A percentile compares a stretch with the other conserved stretches of the same genome.
These are phyloP conservation scores for Syncephalastrum racemosum DNA, from an alignment of 371 early-diverging fungal species.

Conservation along the genomic window DNA sequence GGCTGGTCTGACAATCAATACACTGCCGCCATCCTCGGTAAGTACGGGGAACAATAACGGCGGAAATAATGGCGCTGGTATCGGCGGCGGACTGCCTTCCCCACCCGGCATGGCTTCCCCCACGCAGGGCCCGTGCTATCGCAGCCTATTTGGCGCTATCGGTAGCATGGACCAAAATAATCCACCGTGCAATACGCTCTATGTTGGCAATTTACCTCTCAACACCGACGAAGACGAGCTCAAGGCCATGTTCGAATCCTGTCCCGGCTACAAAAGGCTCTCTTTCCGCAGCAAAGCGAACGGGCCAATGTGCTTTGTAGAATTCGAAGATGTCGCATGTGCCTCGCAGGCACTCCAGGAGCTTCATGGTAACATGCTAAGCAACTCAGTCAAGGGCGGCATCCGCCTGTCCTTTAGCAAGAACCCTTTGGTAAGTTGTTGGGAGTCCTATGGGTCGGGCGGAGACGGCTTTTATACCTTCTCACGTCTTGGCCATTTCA, in stretches of 20 bases:
- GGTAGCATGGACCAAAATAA: slow-evolving; percentile 75
- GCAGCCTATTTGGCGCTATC: slow-evolving; percentile 14
- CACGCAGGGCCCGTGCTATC: slow-evolving; percentile 3
- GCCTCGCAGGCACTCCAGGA: slow-evolving; percentile 85
- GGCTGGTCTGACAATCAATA: slow-evolving; percentile 16
- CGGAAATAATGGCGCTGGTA: slow-evolving; percentile 4
- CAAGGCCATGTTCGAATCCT: slow-evolving; percentile 67
- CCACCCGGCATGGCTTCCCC: slow-evolving; percentile 19
- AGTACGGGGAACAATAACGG: no score
- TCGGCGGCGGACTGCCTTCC: slow-evolving; percentile 4
- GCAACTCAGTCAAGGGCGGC: slow-evolving; percentile 88
- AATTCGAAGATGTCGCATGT: slow-evolving; percentile 86
- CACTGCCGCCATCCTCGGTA: not conserved
- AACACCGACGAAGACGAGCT: slow-evolving; percentile 87
- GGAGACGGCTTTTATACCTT: no score
- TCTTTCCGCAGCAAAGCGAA: slow-evolving; percentile 76
- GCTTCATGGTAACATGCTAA: slow-evolving; percentile 74
- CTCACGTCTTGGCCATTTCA: no score
- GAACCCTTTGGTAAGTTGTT: slow-evolving; percentile 62
- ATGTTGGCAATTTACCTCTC: slow-evolving; percentile 91
- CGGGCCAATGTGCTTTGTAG: slow-evolving; percentile 93
- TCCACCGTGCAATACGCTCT: slow-evolving; percentile 97
- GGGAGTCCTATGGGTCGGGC: no score
- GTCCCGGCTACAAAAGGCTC: slow-evolving; percentile 83
- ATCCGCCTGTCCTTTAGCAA: slow-evolving; percentile 92